phyloP scores from a whole-genome alignment of 1,284 basidiomycete genomes.

The Heterobasidion parviporum region DNA sequence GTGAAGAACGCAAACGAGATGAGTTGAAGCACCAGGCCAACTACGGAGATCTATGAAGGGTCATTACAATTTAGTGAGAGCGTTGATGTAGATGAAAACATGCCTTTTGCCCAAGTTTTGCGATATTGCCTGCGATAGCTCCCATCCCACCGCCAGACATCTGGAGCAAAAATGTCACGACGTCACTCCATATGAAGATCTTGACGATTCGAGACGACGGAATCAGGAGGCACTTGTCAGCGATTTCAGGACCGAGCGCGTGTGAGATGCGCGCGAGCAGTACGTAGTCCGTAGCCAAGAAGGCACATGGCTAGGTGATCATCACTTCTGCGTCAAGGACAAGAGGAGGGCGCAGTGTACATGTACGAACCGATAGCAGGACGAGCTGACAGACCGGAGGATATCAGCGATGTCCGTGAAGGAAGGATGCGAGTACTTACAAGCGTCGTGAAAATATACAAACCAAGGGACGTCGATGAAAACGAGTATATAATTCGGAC shows the following conservation, averaged over 20 bases:
- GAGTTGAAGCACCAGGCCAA: neutral
- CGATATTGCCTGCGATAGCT: neutral
- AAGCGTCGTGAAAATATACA: neutral
- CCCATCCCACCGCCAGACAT: neutral
- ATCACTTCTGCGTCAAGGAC: neutral
- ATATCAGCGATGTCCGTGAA: too few relatives aligned
- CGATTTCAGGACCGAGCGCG: neutral
- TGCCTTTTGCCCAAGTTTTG: neutral
- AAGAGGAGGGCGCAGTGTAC: neutral
- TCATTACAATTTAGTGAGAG: neutral
- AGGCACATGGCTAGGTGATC: neutral
- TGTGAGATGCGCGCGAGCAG: neutral
- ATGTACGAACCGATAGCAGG: neutral
- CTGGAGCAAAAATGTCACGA: neutral
- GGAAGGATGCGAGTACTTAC: too few relatives aligned
- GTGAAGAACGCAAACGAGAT: neutral
- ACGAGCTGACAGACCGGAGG: neutral
- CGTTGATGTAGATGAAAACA: neutral
- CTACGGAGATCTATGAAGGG: neutral
- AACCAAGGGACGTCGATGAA: neutral
- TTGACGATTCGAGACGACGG: neutral
- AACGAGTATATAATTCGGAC: neutral
- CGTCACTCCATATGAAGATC: neutral
- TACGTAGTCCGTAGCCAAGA: neutral
- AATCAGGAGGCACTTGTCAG: neutral